Conservation (phyloP, 2,329 filamentous ascomycete genomes). For the Penicillium italicum region DNA sequence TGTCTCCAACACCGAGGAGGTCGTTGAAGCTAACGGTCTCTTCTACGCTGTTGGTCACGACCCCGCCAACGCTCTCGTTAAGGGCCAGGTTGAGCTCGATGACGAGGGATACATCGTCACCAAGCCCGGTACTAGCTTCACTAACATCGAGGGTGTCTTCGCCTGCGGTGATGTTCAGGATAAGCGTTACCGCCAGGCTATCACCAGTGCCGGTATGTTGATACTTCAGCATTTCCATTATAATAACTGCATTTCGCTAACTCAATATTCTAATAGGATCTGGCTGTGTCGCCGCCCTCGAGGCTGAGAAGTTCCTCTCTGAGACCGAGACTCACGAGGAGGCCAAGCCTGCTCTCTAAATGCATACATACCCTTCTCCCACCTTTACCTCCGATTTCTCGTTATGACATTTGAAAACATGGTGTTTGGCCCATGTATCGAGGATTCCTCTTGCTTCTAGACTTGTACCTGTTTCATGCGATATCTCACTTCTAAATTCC, state of each 20-base stretch:
- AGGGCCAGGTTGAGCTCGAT: slow-evolving; percentile 84
- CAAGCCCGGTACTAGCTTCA: slow-evolving; percentile 80
- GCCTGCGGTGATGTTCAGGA: slow-evolving; percentile 98
- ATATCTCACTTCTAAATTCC: slow-evolving; percentile 13
- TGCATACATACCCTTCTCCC: neutral
- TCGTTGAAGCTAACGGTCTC: slow-evolving; percentile 83
- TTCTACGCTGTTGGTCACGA: slow-evolving; percentile 99
- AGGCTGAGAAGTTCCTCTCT: slow-evolving; percentile 88
- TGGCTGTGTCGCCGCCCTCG: slow-evolving; percentile 90
- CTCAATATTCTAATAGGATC: slow-evolving; percentile 57
- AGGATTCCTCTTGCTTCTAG: slow-evolving; percentile 9
- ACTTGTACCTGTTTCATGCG: slow-evolving; percentile 6
- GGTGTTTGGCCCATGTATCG: neutral
- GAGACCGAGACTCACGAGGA: slow-evolving; percentile 60
- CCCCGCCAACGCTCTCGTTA: slow-evolving; percentile 84
- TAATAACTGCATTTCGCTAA: slow-evolving; percentile 15
- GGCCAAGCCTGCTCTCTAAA: slow-evolving; percentile 52
- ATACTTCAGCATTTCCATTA: slow-evolving; percentile 38
- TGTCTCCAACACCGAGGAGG: slow-evolving; percentile 70
- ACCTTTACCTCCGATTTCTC: neutral
- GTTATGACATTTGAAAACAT: slow-evolving; percentile 9
- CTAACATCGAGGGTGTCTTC: slow-evolving; percentile 87
- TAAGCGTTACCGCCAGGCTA: slow-evolving; percentile 95
- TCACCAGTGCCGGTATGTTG: slow-evolving; percentile 86
- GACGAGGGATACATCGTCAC: slow-evolving; percentile 88